Conservation (phyloP, 108 stramenopile genomes). For the Cyclotella cryptica region DNA sequence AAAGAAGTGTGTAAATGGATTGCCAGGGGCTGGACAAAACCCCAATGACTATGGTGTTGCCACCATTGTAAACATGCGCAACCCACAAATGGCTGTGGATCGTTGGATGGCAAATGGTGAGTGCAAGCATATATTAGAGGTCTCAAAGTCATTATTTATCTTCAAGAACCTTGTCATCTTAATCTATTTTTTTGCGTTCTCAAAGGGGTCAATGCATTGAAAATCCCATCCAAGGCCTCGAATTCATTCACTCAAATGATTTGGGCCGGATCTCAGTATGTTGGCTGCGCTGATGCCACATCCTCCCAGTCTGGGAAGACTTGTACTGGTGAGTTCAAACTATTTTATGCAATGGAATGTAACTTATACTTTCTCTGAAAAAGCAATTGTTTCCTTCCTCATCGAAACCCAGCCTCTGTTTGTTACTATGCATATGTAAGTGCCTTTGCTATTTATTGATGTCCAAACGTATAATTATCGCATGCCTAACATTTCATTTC, state of each 20-base stretch:
- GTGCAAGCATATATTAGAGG: neutral
- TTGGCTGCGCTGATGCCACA: slow-evolving; percentile 12
- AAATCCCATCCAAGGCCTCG: neutral
- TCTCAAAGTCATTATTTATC: neutral
- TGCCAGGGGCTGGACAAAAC: neutral
- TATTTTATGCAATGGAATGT: neutral
- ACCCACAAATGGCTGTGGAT: neutral
- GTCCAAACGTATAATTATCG: too few species aligned
- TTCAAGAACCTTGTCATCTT: neutral
- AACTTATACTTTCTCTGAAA: neutral
- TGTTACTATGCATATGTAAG: too few species aligned
- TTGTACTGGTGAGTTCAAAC: slow-evolving; percentile 1
- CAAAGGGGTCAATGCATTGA: neutral
- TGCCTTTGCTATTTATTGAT: too few species aligned
- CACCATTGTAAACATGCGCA: neutral
- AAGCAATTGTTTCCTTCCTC: neutral
- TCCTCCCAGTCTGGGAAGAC: neutral
- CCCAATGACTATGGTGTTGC: slow-evolving; percentile 6
- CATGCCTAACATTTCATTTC: neutral
- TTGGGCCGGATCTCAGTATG: slow-evolving; percentile 3
- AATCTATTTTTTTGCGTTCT: neutral
- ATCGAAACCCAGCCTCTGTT: neutral
- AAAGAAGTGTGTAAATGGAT: neutral
- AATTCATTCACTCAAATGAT: slow-evolving; percentile 11
- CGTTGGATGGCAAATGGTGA: neutral